A percentile compares a stretch with the other conserved stretches of the same genome.
These are phyloP conservation scores for Przewalskia tangutica DNA, from an alignment of 257 asterid species.

Conservation along the genomic window DNA sequence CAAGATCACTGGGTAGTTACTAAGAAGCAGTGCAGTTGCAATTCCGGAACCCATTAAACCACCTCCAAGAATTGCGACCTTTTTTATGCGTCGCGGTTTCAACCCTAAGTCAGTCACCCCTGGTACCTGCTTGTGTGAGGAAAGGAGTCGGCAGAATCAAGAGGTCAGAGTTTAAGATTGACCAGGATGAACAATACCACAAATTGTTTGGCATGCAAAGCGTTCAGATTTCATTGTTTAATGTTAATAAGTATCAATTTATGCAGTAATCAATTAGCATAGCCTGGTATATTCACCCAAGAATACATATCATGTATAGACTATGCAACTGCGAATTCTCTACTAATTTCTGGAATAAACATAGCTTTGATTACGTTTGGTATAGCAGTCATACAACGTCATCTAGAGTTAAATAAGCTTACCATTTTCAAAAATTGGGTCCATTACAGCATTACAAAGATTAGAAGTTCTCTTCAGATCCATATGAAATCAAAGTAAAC, in stretches of 20 bases:
- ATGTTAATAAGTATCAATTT: not conserved
- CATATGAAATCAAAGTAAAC: not conserved
- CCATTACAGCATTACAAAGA: not conserved
- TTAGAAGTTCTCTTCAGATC: not conserved
- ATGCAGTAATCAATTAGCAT: not conserved
- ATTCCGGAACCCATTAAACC: constrained; percentile 99
- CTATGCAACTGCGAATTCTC: not conserved
- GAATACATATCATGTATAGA: not conserved
- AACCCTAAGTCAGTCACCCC: constrained; percentile 78
- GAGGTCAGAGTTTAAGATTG: not conserved
- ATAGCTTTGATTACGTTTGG: not conserved
- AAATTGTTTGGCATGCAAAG: not conserved
- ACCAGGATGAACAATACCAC: not conserved
- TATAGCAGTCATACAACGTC: not conserved
- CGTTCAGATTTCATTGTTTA: not conserved
- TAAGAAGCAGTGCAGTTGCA: constrained; percentile 85
- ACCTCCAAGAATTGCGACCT: constrained; percentile 95
- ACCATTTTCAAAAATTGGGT: not conserved
- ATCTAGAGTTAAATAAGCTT: not conserved
- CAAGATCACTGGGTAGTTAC: constrained; percentile 62
- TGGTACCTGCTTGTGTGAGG: constrained; percentile 54
- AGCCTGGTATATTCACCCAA: not conserved
- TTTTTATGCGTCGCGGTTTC: constrained; percentile 67
- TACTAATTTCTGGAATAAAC: not conserved
- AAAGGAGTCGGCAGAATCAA: not conserved